Evolutionary conservation across 768 basidiomycete species (phyloP).

Genomic region (Lentinus tigrinus): DNA sequence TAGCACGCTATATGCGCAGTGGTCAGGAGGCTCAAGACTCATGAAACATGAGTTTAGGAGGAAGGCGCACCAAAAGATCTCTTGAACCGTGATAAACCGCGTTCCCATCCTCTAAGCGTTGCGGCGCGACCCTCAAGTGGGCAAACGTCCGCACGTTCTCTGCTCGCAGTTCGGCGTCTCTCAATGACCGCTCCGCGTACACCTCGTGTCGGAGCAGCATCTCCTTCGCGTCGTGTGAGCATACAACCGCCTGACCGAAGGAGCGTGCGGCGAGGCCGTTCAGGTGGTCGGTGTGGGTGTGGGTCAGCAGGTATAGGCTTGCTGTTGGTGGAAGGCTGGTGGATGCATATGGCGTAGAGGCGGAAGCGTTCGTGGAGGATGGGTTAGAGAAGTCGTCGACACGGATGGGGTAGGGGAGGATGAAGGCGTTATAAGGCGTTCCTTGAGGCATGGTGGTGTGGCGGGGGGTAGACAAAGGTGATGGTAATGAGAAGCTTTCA

Average conservation of each 20-base stretch:
- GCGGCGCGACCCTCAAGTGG: slow-evolving; percentile 63
- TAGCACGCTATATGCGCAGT: slow-evolving; percentile 41
- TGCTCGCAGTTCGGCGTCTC: slow-evolving; percentile 47
- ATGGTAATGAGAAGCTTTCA: not conserved
- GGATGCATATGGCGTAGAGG: slow-evolving; percentile 10
- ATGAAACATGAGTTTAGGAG: not conserved
- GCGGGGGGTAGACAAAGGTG: not conserved
- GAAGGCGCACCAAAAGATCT: slow-evolving; percentile 67
- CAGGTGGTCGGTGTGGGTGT: slow-evolving; percentile 90
- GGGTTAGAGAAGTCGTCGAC: slow-evolving; percentile 74
- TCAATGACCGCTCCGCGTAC: slow-evolving; percentile 59
- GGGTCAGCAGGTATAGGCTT: slow-evolving; percentile 74
- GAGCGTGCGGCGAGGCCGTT: slow-evolving; percentile 71
- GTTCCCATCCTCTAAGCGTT: slow-evolving; percentile 45
- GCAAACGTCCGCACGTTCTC: slow-evolving; percentile 59
- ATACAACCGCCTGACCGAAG: slow-evolving; percentile 71
- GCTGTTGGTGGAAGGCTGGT: slow-evolving; percentile 21
- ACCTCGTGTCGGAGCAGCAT: slow-evolving; percentile 83
- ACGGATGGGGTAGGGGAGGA: slow-evolving; percentile 76
- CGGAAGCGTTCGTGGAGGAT: slow-evolving; percentile 24
- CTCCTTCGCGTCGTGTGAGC: slow-evolving; percentile 81
- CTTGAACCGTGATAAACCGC: slow-evolving; percentile 51
- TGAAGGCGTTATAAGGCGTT: slow-evolving; percentile 74
- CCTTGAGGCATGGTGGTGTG: slow-evolving; percentile 61
- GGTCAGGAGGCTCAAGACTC: not conserved